phyloP scores from a whole-genome alignment of 169 alveolate species.

The Babesia caballi region DNA sequence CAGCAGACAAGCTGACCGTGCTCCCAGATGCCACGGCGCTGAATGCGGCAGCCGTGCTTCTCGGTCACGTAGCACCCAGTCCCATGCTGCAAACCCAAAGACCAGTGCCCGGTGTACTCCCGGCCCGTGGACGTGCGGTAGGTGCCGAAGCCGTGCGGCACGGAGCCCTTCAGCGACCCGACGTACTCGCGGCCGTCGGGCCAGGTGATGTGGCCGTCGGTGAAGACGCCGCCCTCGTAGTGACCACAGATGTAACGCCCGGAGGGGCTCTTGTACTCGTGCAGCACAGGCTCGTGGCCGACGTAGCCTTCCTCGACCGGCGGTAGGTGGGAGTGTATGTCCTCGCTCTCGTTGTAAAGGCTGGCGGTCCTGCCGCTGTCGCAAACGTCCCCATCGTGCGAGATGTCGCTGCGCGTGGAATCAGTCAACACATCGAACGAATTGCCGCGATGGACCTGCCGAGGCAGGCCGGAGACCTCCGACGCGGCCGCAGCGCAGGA shows the following conservation, averaged over 20 bases:
- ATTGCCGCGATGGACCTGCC: conserved; percentile 2
- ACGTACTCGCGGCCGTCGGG: conserved; percentile 76
- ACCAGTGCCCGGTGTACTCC: conserved; percentile 74
- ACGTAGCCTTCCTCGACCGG: conserved; percentile 62
- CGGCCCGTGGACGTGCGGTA: conserved; percentile 66
- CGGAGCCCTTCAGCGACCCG: conserved; percentile 63
- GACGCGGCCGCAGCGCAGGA: not conserved
- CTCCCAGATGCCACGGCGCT: conserved; percentile 43
- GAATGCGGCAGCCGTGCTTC: conserved; percentile 33
- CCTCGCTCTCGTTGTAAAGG: not conserved
- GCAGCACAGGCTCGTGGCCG: conserved; percentile 67
- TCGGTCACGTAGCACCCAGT: conserved; percentile 55
- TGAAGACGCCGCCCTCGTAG: conserved; percentile 66
- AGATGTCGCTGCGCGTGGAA: not conserved
- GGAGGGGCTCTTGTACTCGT: conserved; percentile 67
- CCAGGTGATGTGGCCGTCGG: conserved; percentile 74
- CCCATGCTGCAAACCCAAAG: conserved; percentile 78
- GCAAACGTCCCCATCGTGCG: not conserved
- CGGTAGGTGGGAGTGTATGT: not conserved
- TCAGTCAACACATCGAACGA: conserved; percentile 4
- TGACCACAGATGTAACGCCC: conserved; percentile 72
- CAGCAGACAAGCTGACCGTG: conserved; percentile 29
- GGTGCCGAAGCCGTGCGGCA: conserved; percentile 36
- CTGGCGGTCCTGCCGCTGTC: not conserved
- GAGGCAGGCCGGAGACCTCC: not conserved